Evolutionary conservation across 257 asterid species (phyloP).

Genomic region (Solanum chmielewskii): DNA sequence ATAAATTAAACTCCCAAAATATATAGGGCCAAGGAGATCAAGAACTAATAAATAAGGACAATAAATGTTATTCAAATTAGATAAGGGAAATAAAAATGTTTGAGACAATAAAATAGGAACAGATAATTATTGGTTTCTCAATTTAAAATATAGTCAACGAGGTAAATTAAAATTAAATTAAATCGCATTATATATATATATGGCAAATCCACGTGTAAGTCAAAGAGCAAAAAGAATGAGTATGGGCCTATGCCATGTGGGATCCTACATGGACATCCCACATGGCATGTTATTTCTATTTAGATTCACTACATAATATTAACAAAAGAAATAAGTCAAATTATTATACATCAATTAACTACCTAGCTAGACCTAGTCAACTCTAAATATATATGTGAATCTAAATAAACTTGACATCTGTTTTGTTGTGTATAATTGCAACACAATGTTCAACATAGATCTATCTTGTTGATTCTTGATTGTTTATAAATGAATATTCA

Average conservation of each 20-base stretch:
- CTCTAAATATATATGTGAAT: not conserved
- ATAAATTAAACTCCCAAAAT: not conserved
- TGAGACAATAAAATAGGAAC: not conserved
- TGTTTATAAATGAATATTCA: not conserved
- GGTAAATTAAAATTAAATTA: slow-evolving; percentile 7
- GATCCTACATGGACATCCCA: slow-evolving; percentile 23
- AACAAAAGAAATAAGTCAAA: not conserved
- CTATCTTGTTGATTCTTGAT: not conserved
- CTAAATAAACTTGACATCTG: not conserved
- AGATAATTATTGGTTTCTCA: not conserved
- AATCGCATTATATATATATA: slow-evolving; percentile 6
- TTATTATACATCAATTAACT: not conserved
- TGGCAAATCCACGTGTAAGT: slow-evolving; percentile 11
- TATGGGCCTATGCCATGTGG: slow-evolving; percentile 15
- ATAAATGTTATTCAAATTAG: not conserved
- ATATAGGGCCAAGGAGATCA: not conserved
- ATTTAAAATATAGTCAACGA: not conserved
- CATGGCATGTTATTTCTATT: slow-evolving; percentile 28
- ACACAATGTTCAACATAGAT: not conserved
- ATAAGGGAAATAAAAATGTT: not conserved
- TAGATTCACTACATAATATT: not conserved
- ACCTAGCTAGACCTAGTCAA: not conserved
- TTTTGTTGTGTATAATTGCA: not conserved
- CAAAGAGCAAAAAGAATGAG: not conserved
- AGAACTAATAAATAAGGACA: not conserved